Evolutionary conservation across 78 protist genomes (phyloP), one percentile per base, ranked within the genome.

Genomic region (Guillardia theta): DNA sequence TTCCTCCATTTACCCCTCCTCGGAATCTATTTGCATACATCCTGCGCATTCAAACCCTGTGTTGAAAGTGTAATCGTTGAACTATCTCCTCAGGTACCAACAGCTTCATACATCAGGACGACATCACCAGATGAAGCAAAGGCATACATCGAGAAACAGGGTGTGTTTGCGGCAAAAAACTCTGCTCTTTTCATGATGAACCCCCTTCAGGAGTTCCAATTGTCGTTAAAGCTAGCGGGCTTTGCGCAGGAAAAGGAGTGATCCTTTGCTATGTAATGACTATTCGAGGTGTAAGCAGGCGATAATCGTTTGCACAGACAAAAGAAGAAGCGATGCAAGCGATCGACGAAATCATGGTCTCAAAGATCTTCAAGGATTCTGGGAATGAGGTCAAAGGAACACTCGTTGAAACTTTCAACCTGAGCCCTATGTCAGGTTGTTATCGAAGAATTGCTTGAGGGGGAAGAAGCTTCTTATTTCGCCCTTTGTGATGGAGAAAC

Each of bases 381-480:
- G 90, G 90, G 37, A 43, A 78, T 19, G 90, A 78, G 90, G n/a
- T n/a, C n/a, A n/a, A n/a, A n/a, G n/a, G n/a, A n/a, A n/a, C n/a
- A n/a, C n/a, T n/a, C n/a, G n/a, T n/a, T n/a, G n/a, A n/a, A n/a
- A n/a, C n/a, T n/a, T n/a, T n/a, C n/a, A n/a, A n/a, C n/a, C n/a
- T n/a, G n/a, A n/a, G n/a, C n/a, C n/a, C n/a, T n/a, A n/a, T n/a
- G n/a, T n/a, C n/a, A n/a, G n/a, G 48, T 78, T 12, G 92, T 87
- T 5, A 39, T 87, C n/a, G 92, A 87, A 27, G 92, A 87, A 62
- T 87, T 87, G 27, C 37, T 87, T 5, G 92, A 87, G 37, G 92
- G 92, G 46, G 92, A 87, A 62, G 92, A 87, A 62, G 92, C 92
- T 8, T 46, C 64, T 39, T 87, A 27, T 39, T 87, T 87, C 62